These are phyloP conservation scores for Paecilomyces sp. DNA, from an alignment of 2,329 filamentous ascomycete species.

Conservation along the genomic window DNA sequence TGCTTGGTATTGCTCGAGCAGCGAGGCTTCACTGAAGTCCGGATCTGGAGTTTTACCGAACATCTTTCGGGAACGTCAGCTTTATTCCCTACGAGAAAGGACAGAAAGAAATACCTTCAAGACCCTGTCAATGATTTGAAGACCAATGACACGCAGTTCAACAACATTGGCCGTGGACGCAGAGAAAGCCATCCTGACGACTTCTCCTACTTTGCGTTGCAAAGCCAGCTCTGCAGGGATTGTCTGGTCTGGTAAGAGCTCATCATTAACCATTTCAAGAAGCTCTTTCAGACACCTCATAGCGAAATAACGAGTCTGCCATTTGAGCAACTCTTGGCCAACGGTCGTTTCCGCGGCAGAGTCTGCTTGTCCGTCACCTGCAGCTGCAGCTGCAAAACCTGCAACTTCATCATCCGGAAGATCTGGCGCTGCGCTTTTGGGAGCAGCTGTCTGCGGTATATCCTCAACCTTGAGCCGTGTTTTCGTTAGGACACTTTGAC, in stretches of 20 bases:
- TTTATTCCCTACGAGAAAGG: background rate
- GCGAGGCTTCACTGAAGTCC: constrained; percentile 93
- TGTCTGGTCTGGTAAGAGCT: constrained; percentile 69
- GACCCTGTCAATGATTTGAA: constrained; percentile 89
- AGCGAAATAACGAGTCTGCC: constrained; percentile 92
- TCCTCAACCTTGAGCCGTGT: constrained; percentile 63
- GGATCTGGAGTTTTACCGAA: constrained; percentile 94
- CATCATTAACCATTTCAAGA: constrained; percentile 69
- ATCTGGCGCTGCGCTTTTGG: constrained; percentile 55
- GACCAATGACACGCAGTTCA: constrained; percentile 78
- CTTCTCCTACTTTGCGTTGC: constrained; percentile 79
- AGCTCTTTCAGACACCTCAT: constrained; percentile 84
- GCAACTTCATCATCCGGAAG: constrained; percentile 94
- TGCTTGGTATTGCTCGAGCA: constrained; percentile 96
- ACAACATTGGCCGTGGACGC: constrained; percentile 91
- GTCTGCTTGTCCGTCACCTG: constrained; percentile 53
- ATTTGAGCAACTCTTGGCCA: constrained; percentile 81
- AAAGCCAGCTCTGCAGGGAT: constrained; percentile 70
- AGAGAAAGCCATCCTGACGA: constrained; percentile 94
- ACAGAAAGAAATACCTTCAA: constrained; percentile 51
- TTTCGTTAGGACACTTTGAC: constrained; percentile 83
- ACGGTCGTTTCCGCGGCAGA: constrained; percentile 41
- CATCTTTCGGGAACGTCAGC: constrained; percentile 44
- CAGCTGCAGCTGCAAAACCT: constrained; percentile 75
- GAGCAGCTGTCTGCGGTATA: constrained; percentile 24